These are phyloP conservation scores for Diaporthe sp. DNA, from an alignment of 2,329 filamentous ascomycete genomes.

Conservation along the genomic window DNA sequence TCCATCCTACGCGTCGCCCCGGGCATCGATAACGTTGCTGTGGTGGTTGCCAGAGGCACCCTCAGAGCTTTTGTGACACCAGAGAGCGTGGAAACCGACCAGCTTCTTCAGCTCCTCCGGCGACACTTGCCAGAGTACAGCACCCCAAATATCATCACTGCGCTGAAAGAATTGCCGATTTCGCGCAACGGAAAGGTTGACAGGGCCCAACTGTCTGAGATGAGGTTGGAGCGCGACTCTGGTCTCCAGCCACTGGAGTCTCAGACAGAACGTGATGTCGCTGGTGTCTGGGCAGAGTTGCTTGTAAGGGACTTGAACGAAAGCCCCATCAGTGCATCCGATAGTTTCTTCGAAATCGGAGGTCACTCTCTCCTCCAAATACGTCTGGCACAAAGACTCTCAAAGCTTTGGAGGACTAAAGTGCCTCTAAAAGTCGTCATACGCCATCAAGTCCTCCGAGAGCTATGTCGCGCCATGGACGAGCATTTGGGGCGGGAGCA, in stretches of 20 bases:
- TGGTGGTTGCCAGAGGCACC: background rate
- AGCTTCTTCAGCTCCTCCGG: background rate
- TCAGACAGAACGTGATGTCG: background rate
- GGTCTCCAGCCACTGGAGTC: background rate
- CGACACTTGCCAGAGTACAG: background rate
- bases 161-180: background rate
- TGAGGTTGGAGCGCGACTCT: background rate
- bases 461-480: background rate
- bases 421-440: background rate
- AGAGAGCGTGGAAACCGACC: background rate
- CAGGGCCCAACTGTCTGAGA: background rate
- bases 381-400: background rate
- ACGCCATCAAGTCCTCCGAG: background rate
- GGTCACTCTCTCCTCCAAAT: conserved; percentile 7
- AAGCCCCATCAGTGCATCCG: background rate
- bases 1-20: background rate
- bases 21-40: background rate
- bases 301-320: background rate
- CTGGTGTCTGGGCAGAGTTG: background rate
- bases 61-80: background rate
- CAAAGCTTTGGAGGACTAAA: background rate
- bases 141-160: background rate
- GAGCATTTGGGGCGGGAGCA: background rate
- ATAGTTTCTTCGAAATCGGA: conserved; percentile 8
- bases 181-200: conserved; percentile 16